These are phyloP conservation scores for Globisporangium acanthophoron DNA, from an alignment of 352 stramenopile genomes.

Conservation along the genomic window DNA sequence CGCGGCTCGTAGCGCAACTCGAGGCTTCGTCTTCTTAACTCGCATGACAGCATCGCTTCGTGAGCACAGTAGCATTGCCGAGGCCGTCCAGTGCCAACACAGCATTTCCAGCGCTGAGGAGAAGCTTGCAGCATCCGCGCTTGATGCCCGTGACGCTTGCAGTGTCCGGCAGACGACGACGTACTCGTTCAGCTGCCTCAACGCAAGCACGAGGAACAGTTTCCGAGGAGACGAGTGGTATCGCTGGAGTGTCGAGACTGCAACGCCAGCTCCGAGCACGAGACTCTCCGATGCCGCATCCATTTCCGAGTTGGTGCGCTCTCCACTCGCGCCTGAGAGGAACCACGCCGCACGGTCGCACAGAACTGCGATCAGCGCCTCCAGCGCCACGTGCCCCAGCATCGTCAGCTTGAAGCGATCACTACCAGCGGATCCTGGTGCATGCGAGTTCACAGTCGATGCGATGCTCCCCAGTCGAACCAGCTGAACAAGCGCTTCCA, in stretches of 20 bases:
- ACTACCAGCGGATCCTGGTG: too few relatives aligned
- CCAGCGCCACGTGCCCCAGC: constrained; percentile 41
- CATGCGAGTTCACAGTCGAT: background rate
- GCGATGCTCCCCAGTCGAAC: constrained; percentile 1
- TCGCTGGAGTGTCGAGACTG: constrained; percentile 18
- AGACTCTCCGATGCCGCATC: background rate
- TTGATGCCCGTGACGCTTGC: background rate
- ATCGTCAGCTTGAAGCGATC: constrained; percentile 39
- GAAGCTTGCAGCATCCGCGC: background rate
- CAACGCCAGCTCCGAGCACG: background rate
- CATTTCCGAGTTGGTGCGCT: background rate
- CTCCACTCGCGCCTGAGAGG: background rate
- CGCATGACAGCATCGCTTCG: constrained; percentile 26
- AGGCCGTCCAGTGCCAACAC: constrained; percentile 62
- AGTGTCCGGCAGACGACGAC: background rate
- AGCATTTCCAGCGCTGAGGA: constrained; percentile 23
- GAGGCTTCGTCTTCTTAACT: constrained; percentile 19
- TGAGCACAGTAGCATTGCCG: constrained; percentile 39
- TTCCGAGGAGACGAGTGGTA: background rate
- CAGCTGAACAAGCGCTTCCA: constrained; percentile 6
- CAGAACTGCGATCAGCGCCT: constrained; percentile 43
- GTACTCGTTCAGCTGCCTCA: constrained; percentile 15
- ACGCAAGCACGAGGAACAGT: constrained; percentile 3
- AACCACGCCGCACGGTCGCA: constrained; percentile 19
- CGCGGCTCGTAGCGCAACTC: constrained; percentile 9